Evolutionary conservation across 306 rosid species (phyloP), one percentile per base, ranked within the genome.

Genomic region (Fragaria iinumae): DNA sequence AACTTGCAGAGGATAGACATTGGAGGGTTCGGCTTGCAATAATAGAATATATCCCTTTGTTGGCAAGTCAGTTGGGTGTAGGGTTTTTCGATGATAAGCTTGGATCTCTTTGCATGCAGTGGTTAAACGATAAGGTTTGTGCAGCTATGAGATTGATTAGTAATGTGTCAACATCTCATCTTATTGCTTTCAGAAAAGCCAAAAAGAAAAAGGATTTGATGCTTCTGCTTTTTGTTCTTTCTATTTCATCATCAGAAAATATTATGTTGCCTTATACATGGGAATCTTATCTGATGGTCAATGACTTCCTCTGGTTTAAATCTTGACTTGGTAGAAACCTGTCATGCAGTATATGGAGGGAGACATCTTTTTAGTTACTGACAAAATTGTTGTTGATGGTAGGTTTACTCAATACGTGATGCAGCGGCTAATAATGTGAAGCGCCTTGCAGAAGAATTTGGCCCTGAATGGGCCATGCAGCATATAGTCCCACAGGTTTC

Each of bases 401-500:
- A 96, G 99, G 99, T 96, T 78, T 92, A 91, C 89, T 89, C 99
- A 49, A 96, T 96, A 80, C 99, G 99, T 64, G 99, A 96, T 83
- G 99, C 98, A 53, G 99, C 98, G 86, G 97, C 99, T 64, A 96
- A 92, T 84, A 96, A 96, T 81, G 83, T 96, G 86, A 96, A 96
- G 86, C 99, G 98, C 49, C 99, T 96, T 69, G 98, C 99, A 11
- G 99, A 96, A 83, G 99, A 96, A 79, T 96, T 96, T 81, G 96
- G 99, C 43, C 98, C 98, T 25, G 99, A 91, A 29, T 96, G 99
- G 99, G 97, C 99, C 65, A 92, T 96, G 98, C 96, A 96, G 88
- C 97, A 96, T 76, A 96, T 96, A 79, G 79, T 96, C 68, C 97
- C 97, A 18, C 97, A 96, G 99, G 99, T 95, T 78, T 72, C 38